A percentile compares a stretch with the other conserved stretches of the same genome.
Conservation (phyloP, 2,329 filamentous ascomycete species). For the Fusarium nelsonii region DNA sequence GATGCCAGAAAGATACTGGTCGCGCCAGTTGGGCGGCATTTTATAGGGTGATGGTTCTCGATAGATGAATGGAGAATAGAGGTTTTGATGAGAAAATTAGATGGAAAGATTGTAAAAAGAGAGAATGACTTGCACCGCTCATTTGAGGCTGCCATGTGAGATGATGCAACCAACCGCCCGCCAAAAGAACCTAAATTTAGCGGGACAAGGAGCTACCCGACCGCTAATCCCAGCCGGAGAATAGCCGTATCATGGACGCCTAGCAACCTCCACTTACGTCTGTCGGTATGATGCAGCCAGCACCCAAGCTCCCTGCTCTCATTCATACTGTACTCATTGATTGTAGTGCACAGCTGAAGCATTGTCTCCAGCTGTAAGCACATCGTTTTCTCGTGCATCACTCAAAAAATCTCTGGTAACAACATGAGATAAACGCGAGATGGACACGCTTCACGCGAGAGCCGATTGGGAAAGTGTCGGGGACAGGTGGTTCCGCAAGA, state of each 20-base stretch:
- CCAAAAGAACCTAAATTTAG: constrained; percentile 22
- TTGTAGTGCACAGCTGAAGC: constrained; percentile 29
- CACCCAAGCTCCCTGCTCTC: constrained; percentile 23
- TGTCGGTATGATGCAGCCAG: constrained; percentile 33
- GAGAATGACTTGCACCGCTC: constrained; percentile 30
- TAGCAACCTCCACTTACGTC: constrained; percentile 33
- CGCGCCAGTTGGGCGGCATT: constrained; percentile 79
- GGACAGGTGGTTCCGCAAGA: constrained; percentile 94
- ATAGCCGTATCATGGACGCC: constrained; percentile 44
- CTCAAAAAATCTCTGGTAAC: constrained; percentile 12
- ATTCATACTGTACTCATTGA: constrained; percentile 26
- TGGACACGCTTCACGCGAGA: constrained; percentile 75
- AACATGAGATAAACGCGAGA: constrained; percentile 54
- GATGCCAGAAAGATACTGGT: constrained; percentile 83
- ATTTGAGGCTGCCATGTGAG: constrained; percentile 37
- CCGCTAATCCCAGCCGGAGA: constrained; percentile 49
- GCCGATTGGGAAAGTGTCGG: constrained; percentile 95
- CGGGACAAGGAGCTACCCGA: constrained; percentile 29
- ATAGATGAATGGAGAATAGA: background rate
- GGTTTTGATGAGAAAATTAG: background rate
- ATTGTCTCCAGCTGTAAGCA: constrained; percentile 12
- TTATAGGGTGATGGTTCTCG: constrained; percentile 16
- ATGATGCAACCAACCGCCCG: constrained; percentile 45
- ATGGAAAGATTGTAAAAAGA: constrained; percentile 12
- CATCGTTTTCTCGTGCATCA: background rate